A percentile compares a stretch with the other conserved stretches of the same genome.
These are phyloP conservation scores for Mortierella sp. DNA, from an alignment of 371 early-diverging fungal genomes.

Conservation along the genomic window DNA sequence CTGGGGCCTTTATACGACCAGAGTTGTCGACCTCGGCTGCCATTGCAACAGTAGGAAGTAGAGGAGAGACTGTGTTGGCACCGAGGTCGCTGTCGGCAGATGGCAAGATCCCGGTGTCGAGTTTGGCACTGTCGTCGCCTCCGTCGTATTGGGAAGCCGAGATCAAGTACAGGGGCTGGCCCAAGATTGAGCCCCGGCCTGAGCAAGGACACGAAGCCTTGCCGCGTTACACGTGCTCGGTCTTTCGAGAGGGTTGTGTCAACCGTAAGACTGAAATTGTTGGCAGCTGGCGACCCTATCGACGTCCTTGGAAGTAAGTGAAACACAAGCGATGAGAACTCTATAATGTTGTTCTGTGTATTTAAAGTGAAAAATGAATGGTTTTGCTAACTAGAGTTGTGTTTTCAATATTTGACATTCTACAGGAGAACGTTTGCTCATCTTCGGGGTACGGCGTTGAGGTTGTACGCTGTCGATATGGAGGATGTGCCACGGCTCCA, in stretches of 20 bases:
- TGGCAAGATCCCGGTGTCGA: constrained; percentile 38
- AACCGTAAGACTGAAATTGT: constrained; percentile 55
- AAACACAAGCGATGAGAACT: no score
- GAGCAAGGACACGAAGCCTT: constrained; percentile 44
- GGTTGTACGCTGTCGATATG: constrained; percentile 52
- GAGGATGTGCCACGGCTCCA: constrained; percentile 54
- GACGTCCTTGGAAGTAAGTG: constrained; percentile 57
- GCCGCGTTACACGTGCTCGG: constrained; percentile 51
- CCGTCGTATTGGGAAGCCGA: constrained; percentile 56
- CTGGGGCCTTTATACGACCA: constrained; percentile 3
- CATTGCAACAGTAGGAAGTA: no score
- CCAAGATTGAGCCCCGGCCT: constrained; percentile 43
- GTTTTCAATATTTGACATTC: not conserved
- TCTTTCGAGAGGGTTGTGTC: constrained; percentile 54
- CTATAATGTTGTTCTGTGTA: not conserved
- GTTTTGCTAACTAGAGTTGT: not conserved
- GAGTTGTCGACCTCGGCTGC: not conserved
- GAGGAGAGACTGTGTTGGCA: constrained; percentile 11
- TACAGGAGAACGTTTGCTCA: constrained; percentile 55
- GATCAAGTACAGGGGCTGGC: constrained; percentile 52
- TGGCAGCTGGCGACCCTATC: constrained; percentile 52
- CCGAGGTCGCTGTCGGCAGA: constrained; percentile 23
- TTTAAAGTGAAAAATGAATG: no score
- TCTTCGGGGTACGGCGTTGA: constrained; percentile 48
- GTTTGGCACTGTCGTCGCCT: constrained; percentile 40